These are phyloP conservation scores for Aspergillaceae sp. DNA, from an alignment of 2,329 filamentous ascomycete genomes.

Conservation along the genomic window DNA sequence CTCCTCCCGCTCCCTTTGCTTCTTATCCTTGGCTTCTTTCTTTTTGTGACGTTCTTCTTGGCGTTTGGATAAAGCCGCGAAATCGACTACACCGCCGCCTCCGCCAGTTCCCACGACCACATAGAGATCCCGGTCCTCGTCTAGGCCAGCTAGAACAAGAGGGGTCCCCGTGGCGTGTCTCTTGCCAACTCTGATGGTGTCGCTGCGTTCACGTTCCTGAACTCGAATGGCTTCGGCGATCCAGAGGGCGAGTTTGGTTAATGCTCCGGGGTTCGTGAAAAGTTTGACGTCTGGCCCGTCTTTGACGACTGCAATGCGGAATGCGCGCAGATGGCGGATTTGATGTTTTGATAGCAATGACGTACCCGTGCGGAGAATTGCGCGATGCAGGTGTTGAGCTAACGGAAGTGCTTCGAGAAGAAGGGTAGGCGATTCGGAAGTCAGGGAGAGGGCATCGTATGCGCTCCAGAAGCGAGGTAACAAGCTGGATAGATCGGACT, in stretches of 20 bases:
- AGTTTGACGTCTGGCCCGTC: constrained; percentile 86
- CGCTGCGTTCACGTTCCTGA: constrained; percentile 74
- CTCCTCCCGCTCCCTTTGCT: constrained; percentile 54
- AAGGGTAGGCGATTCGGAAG: constrained; percentile 34
- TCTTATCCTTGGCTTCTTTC: constrained; percentile 55
- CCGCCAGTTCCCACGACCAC: constrained; percentile 88
- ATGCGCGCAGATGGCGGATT: constrained; percentile 83
- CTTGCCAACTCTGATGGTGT: constrained; percentile 46
- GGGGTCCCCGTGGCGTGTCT: constrained; percentile 55
- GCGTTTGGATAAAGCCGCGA: constrained; percentile 59
- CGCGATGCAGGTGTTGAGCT: constrained; percentile 81
- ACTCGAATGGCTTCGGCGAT: constrained; percentile 85
- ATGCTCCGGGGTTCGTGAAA: constrained; percentile 83
- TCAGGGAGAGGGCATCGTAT: constrained; percentile 47
- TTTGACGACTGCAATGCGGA: constrained; percentile 91
- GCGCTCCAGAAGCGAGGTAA: constrained; percentile 49
- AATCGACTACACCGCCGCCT: constrained; percentile 63
- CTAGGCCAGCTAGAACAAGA: constrained; percentile 79
- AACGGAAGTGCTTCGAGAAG: constrained; percentile 71
- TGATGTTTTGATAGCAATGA: constrained; percentile 87
- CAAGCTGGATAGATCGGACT: constrained; percentile 25
- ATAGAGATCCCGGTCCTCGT: constrained; percentile 80
- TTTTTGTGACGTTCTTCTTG: constrained; percentile 56
- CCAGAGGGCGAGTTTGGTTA: constrained; percentile 92
- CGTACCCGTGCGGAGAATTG: constrained; percentile 88